Evolutionary conservation across 164 flowering plant species (phyloP).

Genomic region (Malania oleifera): DNA sequence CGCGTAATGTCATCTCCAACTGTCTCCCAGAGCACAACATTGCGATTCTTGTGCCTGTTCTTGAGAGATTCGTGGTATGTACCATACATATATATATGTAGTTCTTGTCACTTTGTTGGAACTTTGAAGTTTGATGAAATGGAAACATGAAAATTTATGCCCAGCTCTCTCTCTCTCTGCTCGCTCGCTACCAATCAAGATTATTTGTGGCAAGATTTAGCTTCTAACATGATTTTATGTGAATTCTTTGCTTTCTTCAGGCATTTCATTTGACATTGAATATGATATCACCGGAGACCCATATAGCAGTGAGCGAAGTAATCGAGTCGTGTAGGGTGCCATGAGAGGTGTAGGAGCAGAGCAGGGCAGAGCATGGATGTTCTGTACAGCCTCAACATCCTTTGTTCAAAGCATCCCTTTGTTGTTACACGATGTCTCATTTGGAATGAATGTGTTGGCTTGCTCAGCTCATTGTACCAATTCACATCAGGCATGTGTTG

Average conservation of each 20-base stretch:
- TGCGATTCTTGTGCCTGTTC: constrained; percentile 77
- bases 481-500: constrained; percentile 11
- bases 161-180: no score
- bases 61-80: constrained; percentile 96
- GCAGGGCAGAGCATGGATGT: neutral
- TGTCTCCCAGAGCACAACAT: constrained; percentile 69
- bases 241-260: constrained; percentile 26
- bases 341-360: constrained; percentile 30
- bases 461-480: neutral
- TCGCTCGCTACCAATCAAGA: no score
- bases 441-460: constrained; percentile 5
- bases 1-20: constrained; percentile 60
- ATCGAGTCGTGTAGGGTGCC: constrained; percentile 75
- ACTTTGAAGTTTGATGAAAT: no score
- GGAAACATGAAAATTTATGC: neutral
- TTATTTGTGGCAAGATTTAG: no score
- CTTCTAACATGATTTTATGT: neutral
- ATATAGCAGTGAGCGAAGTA: constrained; percentile 72
- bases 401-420: constrained; percentile 4
- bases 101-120: no score
- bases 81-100: no score
- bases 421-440: constrained; percentile 8
- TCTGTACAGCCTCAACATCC: constrained; percentile 22
- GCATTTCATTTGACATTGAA: constrained; percentile 82
- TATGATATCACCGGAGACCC: constrained; percentile 93